These are phyloP conservation scores for Mesembryanthemum crystallinum DNA, from an alignment of 148 eudicot genomes.

Conservation along the genomic window DNA sequence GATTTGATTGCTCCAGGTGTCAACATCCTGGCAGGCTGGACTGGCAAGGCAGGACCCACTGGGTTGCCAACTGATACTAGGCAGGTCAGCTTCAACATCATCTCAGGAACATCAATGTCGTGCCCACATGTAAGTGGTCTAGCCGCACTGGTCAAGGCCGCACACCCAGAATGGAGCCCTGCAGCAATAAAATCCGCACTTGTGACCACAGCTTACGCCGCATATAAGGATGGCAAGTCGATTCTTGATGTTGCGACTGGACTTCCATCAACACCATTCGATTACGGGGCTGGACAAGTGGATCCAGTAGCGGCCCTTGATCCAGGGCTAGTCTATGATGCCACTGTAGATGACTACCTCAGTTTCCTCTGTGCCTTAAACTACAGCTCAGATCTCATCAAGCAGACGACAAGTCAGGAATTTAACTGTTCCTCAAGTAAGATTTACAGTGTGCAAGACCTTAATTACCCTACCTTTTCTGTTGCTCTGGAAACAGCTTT, in stretches of 20 bases:
- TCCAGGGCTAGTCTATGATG: constrained; percentile 82
- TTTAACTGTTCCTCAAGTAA: constrained; percentile 42
- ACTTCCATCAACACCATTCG: constrained; percentile 58
- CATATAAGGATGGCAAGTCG: constrained; percentile 48
- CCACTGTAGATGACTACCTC: constrained; percentile 48
- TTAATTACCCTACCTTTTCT: constrained; percentile 79
- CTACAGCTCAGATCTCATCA: constrained; percentile 50
- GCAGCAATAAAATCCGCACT: constrained; percentile 79
- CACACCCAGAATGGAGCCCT: constrained; percentile 80
- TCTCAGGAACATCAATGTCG: constrained; percentile 94
- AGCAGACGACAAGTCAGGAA: constrained; percentile 35
- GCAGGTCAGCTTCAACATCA: constrained; percentile 67
- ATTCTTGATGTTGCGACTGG: constrained; percentile 65
- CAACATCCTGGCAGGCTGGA: constrained; percentile 86
- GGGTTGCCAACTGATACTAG: constrained; percentile 52
- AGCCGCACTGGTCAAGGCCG: constrained; percentile 71
- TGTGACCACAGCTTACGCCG: constrained; percentile 76
- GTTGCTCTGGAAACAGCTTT: constrained; percentile 57
- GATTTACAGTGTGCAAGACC: constrained; percentile 48
- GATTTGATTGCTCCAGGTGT: constrained; percentile 88
- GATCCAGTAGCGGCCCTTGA: constrained; percentile 64
- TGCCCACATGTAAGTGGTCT: constrained; percentile 87
- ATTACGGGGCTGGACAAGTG: constrained; percentile 80
- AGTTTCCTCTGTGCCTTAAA: constrained; percentile 74
- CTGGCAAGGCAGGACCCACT: constrained; percentile 62